Conservation (phyloP, 768 basidiomycete species). For the Mycena olivaceomarginata region DNA sequence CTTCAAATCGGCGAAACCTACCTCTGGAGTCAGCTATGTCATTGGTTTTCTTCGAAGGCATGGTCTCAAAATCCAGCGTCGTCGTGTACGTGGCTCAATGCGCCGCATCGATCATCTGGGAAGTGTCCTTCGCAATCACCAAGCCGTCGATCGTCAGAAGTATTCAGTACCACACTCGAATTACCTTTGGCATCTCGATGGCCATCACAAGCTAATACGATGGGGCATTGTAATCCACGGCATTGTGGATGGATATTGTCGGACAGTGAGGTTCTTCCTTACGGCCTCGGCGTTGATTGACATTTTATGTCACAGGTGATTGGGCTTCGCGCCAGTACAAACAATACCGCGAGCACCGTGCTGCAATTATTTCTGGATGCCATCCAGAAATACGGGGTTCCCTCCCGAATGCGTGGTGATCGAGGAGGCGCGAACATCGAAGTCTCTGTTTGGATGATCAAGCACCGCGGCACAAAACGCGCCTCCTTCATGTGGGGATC, state of each 20-base stretch:
- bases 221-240: neutral
- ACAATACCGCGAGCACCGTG: too few relatives aligned
- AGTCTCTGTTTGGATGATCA: too few relatives aligned
- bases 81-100: neutral
- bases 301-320: constrained; percentile 24
- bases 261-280: neutral
- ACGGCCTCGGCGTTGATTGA: neutral
- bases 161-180: neutral
- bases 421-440: too few relatives aligned
- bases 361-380: too few relatives aligned
- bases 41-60: neutral
- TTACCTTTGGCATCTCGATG: too few relatives aligned
- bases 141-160: neutral
- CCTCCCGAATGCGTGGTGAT: too few relatives aligned
- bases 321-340: constrained; percentile 28
- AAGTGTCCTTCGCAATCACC: neutral
- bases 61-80: neutral
- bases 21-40: neutral
- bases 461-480: constrained; percentile 41
- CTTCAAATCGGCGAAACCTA: neutral
- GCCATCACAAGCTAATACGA: too few relatives aligned
- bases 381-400: too few relatives aligned
- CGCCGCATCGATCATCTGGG: neutral
- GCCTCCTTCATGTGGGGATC: constrained; percentile 40
- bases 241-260: neutral